Evolutionary conservation across 2,329 filamentous ascomycete species (phyloP).

Genomic region (Amauroascus niger): DNA sequence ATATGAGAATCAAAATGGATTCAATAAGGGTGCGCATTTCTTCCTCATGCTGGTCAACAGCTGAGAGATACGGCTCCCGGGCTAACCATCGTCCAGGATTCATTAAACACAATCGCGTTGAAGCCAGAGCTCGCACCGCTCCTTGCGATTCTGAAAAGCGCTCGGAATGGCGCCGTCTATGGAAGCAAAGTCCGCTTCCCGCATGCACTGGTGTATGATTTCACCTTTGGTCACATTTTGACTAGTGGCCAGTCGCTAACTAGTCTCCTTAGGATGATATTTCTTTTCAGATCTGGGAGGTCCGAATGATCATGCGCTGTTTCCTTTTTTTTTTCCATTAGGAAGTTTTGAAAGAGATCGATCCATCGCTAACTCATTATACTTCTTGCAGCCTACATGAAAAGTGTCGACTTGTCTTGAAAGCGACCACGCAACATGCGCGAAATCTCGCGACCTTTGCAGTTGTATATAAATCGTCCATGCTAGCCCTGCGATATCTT

Average conservation of each 20-base stretch:
- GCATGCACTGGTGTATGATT: conserved; percentile 71
- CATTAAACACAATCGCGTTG: conserved; percentile 65
- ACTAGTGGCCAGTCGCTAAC: conserved; percentile 18
- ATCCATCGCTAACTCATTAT: conserved; percentile 9
- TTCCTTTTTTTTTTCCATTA: conserved; percentile 3
- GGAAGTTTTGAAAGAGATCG: neutral
- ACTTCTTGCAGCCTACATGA: conserved; percentile 50
- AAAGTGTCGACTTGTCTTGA: conserved; percentile 67
- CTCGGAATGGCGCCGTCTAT: conserved; percentile 94
- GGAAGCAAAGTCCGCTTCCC: conserved; percentile 96
- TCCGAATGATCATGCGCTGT: conserved; percentile 35
- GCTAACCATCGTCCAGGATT: conserved; percentile 41
- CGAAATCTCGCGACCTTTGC: conserved; percentile 87
- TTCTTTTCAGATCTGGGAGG: conserved; percentile 88
- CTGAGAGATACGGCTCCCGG: neutral
- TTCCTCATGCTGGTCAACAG: neutral
- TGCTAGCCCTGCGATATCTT: conserved; percentile 61
- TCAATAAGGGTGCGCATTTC: neutral
- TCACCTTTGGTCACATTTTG: neutral
- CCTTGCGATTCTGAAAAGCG: conserved; percentile 77
- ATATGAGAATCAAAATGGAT: conserved; percentile 3
- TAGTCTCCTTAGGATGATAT: conserved; percentile 62
- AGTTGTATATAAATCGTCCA: conserved; percentile 74
- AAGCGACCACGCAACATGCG: conserved; percentile 82
- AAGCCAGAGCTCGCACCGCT: conserved; percentile 78